Base-by-base conservation (phyloP, 140 eudicot species). In the Senecio squalidus region DNA sequence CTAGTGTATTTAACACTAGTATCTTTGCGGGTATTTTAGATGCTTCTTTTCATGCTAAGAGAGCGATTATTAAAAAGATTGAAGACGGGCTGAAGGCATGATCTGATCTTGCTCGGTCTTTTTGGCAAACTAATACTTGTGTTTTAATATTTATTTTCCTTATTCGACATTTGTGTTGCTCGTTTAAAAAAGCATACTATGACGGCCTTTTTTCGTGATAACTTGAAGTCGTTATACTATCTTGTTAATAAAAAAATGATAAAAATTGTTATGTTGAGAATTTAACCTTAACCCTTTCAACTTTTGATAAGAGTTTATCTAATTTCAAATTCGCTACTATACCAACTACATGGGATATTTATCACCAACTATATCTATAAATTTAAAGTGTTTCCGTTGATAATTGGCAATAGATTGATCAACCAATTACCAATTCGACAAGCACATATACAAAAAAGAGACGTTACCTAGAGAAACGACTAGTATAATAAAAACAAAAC, bases 11-110 rank as follows among this genome's bases (percentile, higher is more conserved):
- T 52, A 77, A 77, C 27, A 21, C 78, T 2, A 70, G 73, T 44
- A 81, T 76, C 41, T 72, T 68, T 64, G 78, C 72, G 47, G 68
- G 61, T 20, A 67, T 80, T 15, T 59, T 76, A 66, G 86, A 76
- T n/a, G 55, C 55, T 56, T 72, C 87, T 30, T 80, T 80, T 52
- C 70, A 64, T 56, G 73, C 83, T 38, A 76, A 66, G 49, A 65
- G 77, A 33, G 74, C 68, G 4, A 73, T 73, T 10, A 64, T 76
- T 25, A 55, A 59, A 62, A 74, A 53, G 66, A 67, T 74, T 3
- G 64, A 74, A 60, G 70, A 60, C 4, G 79, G 79, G 16, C 60
- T 74, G 36, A 56, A 64, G 61, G 54, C 27, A 17, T 72, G 64
- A 22, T 3, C 9, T 1, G 1, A 25, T 55, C 45, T 0, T 23